Conservation (phyloP, 2,329 filamentous ascomycete species). For the Monilinia fructigena region DNA sequence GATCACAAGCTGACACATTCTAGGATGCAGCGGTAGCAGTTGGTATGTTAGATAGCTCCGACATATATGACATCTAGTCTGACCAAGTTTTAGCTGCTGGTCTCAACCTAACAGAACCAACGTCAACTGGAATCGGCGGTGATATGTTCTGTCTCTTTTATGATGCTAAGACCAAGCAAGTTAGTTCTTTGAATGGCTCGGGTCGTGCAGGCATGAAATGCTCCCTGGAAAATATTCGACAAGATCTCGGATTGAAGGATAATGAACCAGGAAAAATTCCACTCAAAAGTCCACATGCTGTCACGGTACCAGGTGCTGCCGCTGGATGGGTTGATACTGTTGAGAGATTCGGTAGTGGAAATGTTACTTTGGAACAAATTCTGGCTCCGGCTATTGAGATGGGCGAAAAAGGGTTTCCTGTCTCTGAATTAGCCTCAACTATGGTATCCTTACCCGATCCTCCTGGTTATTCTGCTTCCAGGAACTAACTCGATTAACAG, state of each 20-base stretch:
- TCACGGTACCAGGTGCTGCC: conserved; percentile 85
- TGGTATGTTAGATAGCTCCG: conserved; percentile 50
- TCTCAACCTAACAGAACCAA: conserved; percentile 90
- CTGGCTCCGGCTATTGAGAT: conserved; percentile 80
- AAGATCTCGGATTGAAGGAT: conserved; percentile 64
- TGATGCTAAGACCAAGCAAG: conserved; percentile 61
- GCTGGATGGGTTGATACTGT: conserved; percentile 92
- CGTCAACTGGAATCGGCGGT: conserved; percentile 90
- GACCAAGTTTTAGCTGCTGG: conserved; percentile 65
- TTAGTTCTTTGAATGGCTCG: conserved; percentile 87
- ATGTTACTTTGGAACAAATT: conserved; percentile 72
- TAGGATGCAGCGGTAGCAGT: conserved; percentile 96
- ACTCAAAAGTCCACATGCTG: conserved; percentile 72
- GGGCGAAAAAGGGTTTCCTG: conserved; percentile 85
- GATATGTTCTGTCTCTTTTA: conserved; percentile 60
- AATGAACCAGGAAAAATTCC: conserved; percentile 63
- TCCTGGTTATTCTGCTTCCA: not conserved
- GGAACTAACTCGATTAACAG: conserved; percentile 46
- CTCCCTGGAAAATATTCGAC: conserved; percentile 68
- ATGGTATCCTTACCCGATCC: conserved; percentile 30
- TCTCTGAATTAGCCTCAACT: conserved; percentile 64
- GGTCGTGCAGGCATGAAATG: conserved; percentile 73
- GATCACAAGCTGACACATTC: conserved; percentile 15
- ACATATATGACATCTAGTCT: conserved; percentile 6
- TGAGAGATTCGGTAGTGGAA: conserved; percentile 85